Conservation (phyloP, 108 stramenopile species). For the Nannochloropsis granulata region DNA sequence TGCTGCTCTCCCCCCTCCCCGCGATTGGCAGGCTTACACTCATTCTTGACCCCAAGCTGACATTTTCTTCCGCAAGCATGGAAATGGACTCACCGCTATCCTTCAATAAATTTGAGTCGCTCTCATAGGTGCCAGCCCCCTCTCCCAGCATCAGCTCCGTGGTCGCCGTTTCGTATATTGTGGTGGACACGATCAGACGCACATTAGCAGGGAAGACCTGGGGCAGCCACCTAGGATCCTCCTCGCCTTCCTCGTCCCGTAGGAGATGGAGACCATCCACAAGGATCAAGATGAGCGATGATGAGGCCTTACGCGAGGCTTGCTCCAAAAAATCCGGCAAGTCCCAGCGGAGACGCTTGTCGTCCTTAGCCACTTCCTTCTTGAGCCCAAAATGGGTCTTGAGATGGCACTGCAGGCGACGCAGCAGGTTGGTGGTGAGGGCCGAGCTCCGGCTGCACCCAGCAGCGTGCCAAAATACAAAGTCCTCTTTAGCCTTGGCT, state of each 20-base stretch:
- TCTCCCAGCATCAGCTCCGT: neutral
- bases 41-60: neutral
- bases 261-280: slow-evolving; percentile 51
- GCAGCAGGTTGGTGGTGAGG: slow-evolving; percentile 18
- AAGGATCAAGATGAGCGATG: slow-evolving; percentile 36
- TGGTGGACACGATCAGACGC: slow-evolving; percentile 45
- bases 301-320: slow-evolving; percentile 44
- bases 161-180: slow-evolving; percentile 10
- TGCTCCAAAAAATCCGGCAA: slow-evolving; percentile 49
- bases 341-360: slow-evolving; percentile 49
- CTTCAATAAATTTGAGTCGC: neutral
- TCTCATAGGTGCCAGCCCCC: neutral
- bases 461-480: slow-evolving; percentile 43
- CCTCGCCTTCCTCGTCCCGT: slow-evolving; percentile 35
- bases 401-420: slow-evolving; percentile 32
- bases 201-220: slow-evolving; percentile 36
- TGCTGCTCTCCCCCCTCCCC: neutral
- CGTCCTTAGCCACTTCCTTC: slow-evolving; percentile 18
- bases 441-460: slow-evolving; percentile 40
- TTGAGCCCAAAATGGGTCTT: slow-evolving; percentile 38
- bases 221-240: slow-evolving; percentile 48
- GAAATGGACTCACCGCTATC: neutral
- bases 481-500: slow-evolving; percentile 19
- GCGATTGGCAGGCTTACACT: too few species aligned
- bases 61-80: neutral